Conservation (phyloP, 495 filamentous ascomycete species). For the Lasiosphaeriaceae sp. region DNA sequence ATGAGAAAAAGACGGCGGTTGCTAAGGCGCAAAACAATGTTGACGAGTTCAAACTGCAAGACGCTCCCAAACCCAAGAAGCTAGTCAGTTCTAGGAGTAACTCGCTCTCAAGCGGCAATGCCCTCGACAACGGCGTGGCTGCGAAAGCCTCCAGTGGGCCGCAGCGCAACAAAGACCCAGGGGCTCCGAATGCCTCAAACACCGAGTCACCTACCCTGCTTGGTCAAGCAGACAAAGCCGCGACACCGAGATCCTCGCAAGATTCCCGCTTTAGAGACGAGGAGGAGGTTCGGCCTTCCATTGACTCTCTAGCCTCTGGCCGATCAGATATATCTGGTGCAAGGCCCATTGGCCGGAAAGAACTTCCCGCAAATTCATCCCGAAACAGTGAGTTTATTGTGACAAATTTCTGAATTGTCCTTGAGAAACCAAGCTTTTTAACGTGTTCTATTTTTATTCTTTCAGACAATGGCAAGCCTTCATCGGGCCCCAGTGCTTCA, state of each 20-base stretch:
- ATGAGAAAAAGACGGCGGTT: constrained; percentile 37
- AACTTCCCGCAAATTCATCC: constrained; percentile 34
- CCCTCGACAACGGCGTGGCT: constrained; percentile 24
- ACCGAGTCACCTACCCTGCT: constrained; percentile 29
- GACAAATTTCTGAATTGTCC: no score
- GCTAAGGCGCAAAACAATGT: constrained; percentile 21
- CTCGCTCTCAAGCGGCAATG: constrained; percentile 49
- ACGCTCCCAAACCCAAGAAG: constrained; percentile 67
- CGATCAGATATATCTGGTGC: constrained; percentile 22
- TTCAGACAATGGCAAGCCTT: constrained; percentile 40
- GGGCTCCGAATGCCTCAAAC: constrained; percentile 9
- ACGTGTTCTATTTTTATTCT: no score
- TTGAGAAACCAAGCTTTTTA: no score
- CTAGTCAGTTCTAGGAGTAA: constrained; percentile 56
- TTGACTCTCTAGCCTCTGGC: constrained; percentile 31
- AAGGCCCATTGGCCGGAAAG: constrained; percentile 47
- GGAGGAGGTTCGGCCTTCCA: constrained; percentile 36
- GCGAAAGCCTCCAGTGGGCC: constrained; percentile 24
- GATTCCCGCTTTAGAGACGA: constrained; percentile 47
- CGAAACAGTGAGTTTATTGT: constrained; percentile 33
- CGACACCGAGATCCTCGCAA: constrained; percentile 46
- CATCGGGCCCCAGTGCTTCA: constrained; percentile 15
- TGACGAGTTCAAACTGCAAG: constrained; percentile 70
- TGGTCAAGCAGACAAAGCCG: constrained; percentile 31
- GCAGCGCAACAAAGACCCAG: constrained; percentile 29